Conservation (phyloP, 176 grass and related monocot species). For the Neostapfia colusana region DNA sequence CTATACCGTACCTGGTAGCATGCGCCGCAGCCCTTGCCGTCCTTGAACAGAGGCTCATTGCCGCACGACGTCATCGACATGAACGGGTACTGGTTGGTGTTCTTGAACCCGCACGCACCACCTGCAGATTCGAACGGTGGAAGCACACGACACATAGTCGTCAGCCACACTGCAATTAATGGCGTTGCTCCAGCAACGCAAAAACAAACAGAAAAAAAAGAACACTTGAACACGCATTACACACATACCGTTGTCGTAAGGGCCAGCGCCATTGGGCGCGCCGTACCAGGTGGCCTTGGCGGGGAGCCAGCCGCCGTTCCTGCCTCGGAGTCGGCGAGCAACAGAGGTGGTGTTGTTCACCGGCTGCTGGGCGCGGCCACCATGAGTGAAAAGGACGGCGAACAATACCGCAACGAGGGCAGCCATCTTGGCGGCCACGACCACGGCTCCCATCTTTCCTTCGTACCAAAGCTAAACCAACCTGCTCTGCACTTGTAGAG, state of each 20-base stretch:
- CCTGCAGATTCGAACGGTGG: slow-evolving; percentile 10
- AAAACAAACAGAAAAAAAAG: no score
- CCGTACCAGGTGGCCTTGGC: slow-evolving; percentile 73
- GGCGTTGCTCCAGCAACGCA: not conserved
- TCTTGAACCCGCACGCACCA: slow-evolving; percentile 62
- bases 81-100: slow-evolving; percentile 49
- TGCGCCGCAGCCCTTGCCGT: slow-evolving; percentile 57
- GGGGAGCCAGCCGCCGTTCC: slow-evolving; percentile 5
- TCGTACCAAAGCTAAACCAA: not conserved
- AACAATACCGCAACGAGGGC: slow-evolving; percentile 8
- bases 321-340: slow-evolving; percentile 5
- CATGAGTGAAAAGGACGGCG: not conserved
- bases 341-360: slow-evolving; percentile 3
- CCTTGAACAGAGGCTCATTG: slow-evolving; percentile 43
- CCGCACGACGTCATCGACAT: slow-evolving; percentile 60
- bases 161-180: not conserved
- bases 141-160: not conserved
- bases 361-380: not conserved
- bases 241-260: slow-evolving; percentile 50
- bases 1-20: slow-evolving; percentile 45
- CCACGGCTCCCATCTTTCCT: not conserved
- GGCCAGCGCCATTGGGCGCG: slow-evolving; percentile 51
- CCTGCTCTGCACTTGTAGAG: not conserved
- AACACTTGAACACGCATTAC: not conserved
- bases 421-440: not conserved